A percentile compares a stretch with the other conserved stretches of the same genome.
phyloP scores from a whole-genome alignment of 176 grass and related monocot genomes.

The Oryza australiensis region DNA sequence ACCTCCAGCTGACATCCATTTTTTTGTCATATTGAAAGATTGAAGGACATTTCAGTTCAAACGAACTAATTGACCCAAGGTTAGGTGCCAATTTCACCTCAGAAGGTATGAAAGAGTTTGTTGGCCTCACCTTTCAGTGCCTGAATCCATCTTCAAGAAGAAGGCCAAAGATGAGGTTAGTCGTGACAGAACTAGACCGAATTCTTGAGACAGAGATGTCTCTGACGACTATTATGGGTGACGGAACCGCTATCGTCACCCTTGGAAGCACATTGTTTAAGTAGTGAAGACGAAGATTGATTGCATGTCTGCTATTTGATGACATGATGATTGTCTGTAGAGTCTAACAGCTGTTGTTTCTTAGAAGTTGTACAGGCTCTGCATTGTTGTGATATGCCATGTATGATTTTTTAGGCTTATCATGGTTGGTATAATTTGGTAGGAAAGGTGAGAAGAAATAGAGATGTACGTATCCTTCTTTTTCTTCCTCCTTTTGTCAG shows the following conservation, averaged over 20 bases:
- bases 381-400: slow-evolving; percentile 44
- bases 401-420: slow-evolving; percentile 55
- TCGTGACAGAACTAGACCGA: slow-evolving; percentile 62
- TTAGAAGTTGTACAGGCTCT: slow-evolving; percentile 45
- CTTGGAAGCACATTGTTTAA: slow-evolving; percentile 96
- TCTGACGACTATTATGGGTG: slow-evolving; percentile 88
- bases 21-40: slow-evolving; percentile 56
- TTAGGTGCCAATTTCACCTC: slow-evolving; percentile 81
- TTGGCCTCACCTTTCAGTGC: slow-evolving; percentile 69
- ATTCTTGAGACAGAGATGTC: slow-evolving; percentile 94
- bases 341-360: slow-evolving; percentile 49
- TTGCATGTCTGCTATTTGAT: slow-evolving; percentile 66
- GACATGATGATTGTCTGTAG: slow-evolving; percentile 48
- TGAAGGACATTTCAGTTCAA: slow-evolving; percentile 61
- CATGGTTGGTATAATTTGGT: slow-evolving; percentile 54
- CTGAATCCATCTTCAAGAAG: slow-evolving; percentile 63
- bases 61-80: slow-evolving; percentile 75
- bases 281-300: slow-evolving; percentile 42
- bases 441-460: slow-evolving; percentile 43
- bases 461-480: slow-evolving; percentile 38
- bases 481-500: slow-evolving; percentile 30
- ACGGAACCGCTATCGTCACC: slow-evolving; percentile 86
- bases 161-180: slow-evolving; percentile 68
- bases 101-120: slow-evolving; percentile 84
- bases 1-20: slow-evolving; percentile 30